Conservation (phyloP, 306 rosid genomes). For the Psophocarpus tetragonolobus region DNA sequence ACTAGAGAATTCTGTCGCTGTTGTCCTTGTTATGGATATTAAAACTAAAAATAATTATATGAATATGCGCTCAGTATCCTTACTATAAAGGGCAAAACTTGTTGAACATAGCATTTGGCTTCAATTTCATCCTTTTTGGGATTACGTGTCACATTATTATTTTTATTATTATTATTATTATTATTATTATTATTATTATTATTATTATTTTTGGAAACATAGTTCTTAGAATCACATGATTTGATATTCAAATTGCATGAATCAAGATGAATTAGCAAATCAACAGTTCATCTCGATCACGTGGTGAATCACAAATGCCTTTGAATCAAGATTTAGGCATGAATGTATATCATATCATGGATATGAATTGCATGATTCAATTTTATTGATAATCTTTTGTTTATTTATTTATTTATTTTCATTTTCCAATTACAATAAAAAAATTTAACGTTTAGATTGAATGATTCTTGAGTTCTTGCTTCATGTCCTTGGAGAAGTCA, state of each 20-base stretch:
- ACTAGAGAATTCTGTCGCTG: neutral
- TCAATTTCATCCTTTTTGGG: neutral
- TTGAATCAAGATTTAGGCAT: neutral
- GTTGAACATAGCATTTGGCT: too few species aligned
- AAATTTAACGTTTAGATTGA: neutral
- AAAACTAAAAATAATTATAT: neutral
- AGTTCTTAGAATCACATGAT: neutral
- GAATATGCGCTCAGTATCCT: too few species aligned
- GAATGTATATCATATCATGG: neutral
- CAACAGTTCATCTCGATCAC: neutral
- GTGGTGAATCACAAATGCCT: neutral
- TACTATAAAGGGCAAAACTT: neutral
- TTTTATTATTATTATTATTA: too few species aligned
- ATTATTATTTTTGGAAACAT: too few species aligned
- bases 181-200: too few species aligned
- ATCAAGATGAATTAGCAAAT: neutral
- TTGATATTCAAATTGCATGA: neutral
- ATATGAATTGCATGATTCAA: neutral
- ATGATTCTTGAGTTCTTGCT: too few species aligned
- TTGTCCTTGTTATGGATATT: constrained; percentile 12
- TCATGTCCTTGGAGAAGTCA: too few species aligned
- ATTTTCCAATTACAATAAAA: neutral
- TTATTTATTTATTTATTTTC: neutral
- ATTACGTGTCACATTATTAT: neutral
- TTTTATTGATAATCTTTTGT: neutral